A percentile compares a stretch with the other conserved stretches of the same genome.
phyloP scores from a whole-genome alignment of 1,139 yeast genomes.

The Cylindricascospora bacillispora region DNA sequence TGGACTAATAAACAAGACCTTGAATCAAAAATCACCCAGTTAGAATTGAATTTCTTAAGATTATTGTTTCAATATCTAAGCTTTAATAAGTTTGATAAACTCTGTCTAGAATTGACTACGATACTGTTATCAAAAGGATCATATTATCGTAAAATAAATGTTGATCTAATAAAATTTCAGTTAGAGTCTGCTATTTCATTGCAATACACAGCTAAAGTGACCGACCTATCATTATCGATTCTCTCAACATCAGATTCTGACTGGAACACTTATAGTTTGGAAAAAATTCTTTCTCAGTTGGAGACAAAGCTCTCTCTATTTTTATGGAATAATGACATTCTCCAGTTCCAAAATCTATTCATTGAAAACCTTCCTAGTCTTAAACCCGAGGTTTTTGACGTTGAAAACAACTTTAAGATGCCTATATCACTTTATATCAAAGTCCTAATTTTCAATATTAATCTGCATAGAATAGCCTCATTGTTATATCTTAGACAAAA shows the following conservation, averaged over 20 bases:
- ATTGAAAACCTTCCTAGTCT: conserved; percentile 6
- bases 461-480: conserved; percentile 12
- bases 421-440: conserved; percentile 15
- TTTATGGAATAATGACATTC: conserved; percentile 9
- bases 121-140: no score
- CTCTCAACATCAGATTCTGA: conserved; percentile 3
- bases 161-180: no score
- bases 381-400: conserved; percentile 16
- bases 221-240: neutral
- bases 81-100: conserved; percentile 29
- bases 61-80: conserved; percentile 28
- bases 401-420: conserved; percentile 13
- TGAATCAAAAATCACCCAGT: conserved; percentile 10
- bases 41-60: conserved; percentile 29
- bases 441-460: conserved; percentile 19
- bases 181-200: conserved; percentile 10
- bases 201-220: conserved; percentile 1
- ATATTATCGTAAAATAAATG: no score
- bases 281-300: conserved; percentile 6
- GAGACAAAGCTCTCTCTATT: conserved; percentile 5
- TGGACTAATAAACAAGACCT: conserved; percentile 17
- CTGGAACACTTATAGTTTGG: conserved; percentile 5
- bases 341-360: conserved; percentile 10
- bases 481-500: conserved; percentile 11
- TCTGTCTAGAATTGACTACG: conserved; percentile 19